A percentile compares a stretch with the other conserved stretches of the same genome.
Evolutionary conservation across 2,329 filamentous ascomycete species (phyloP).

Genomic region (Dendryphion nanum): DNA sequence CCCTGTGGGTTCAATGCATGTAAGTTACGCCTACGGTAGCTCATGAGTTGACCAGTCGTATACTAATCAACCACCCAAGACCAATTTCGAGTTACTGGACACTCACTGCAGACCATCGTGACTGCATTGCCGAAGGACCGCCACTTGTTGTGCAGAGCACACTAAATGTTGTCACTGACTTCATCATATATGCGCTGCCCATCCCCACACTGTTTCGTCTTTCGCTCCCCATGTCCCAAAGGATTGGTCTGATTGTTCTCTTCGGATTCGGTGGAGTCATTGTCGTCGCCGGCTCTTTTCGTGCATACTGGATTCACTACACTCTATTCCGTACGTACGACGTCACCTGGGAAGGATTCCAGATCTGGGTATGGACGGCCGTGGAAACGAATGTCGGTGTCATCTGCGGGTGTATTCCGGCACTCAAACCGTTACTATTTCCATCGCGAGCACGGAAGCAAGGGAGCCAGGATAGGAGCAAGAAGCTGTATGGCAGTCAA

Average conservation of each 20-base stretch:
- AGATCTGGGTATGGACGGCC: constrained; percentile 45
- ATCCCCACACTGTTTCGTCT: constrained; percentile 49
- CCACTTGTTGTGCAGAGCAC: constrained; percentile 44
- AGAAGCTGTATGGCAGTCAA: constrained; percentile 24
- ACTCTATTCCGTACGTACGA: constrained; percentile 46
- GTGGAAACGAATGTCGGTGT: constrained; percentile 46
- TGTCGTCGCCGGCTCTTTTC: constrained; percentile 46
- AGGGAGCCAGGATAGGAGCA: constrained; percentile 21
- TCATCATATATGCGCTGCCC: constrained; percentile 46
- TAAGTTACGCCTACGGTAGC: constrained; percentile 17
- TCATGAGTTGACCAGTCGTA: neutral
- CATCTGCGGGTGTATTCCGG: constrained; percentile 46
- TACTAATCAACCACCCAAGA: constrained; percentile 26
- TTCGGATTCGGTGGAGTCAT: constrained; percentile 47
- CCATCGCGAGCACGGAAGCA: constrained; percentile 29
- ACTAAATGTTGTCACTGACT: constrained; percentile 47
- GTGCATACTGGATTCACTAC: constrained; percentile 49
- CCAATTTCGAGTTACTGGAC: constrained; percentile 48
- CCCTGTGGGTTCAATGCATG: constrained; percentile 41
- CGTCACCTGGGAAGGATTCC: constrained; percentile 46
- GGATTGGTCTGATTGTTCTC: constrained; percentile 44
- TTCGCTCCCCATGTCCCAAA: constrained; percentile 44
- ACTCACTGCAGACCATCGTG: constrained; percentile 32
- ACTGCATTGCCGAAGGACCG: constrained; percentile 47
- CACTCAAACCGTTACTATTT: constrained; percentile 43